A percentile compares a stretch with the other conserved stretches of the same genome.
phyloP scores from a whole-genome alignment of 495 filamentous ascomycete genomes.

The Podospora conica region DNA sequence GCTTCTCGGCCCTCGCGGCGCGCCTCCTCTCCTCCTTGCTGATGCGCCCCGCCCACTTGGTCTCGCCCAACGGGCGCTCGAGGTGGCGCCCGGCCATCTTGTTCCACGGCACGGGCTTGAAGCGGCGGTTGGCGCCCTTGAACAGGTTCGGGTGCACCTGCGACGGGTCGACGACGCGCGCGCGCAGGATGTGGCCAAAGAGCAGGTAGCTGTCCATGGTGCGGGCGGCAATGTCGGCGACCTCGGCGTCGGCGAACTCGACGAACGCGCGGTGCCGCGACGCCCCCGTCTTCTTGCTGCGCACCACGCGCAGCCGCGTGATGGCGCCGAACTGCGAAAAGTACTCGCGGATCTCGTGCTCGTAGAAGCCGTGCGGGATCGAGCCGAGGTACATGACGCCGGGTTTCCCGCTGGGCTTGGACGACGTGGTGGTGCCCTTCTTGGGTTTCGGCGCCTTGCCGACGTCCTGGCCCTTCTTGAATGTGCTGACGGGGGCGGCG shows the following conservation, averaged over 20 bases:
- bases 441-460: conserved; percentile 24
- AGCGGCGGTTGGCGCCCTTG: conserved; percentile 80
- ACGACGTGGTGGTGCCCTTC: conserved; percentile 3
- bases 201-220: conserved; percentile 98
- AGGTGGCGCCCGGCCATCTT: conserved; percentile 70
- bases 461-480: conserved; percentile 50
- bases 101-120: conserved; percentile 81
- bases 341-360: conserved; percentile 88
- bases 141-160: conserved; percentile 76
- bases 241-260: conserved; percentile 71
- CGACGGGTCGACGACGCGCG: conserved; percentile 65
- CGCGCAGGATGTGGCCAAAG: conserved; percentile 86
- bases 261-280: conserved; percentile 92
- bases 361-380: conserved; percentile 93
- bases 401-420: conserved; percentile 44
- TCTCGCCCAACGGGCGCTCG: conserved; percentile 58
- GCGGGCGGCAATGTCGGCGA: conserved; percentile 80
- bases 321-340: conserved; percentile 94
- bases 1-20: conserved; percentile 57
- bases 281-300: conserved; percentile 80
- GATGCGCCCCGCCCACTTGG: conserved; percentile 69
- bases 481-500: conserved; percentile 42
- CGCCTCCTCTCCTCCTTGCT: conserved; percentile 63
- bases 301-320: conserved; percentile 72
- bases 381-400: conserved; percentile 85